These are phyloP conservation scores for Takakia lepidozioides DNA, from an alignment of 225 moss, liverwort and hornwort species.

Conservation along the genomic window DNA sequence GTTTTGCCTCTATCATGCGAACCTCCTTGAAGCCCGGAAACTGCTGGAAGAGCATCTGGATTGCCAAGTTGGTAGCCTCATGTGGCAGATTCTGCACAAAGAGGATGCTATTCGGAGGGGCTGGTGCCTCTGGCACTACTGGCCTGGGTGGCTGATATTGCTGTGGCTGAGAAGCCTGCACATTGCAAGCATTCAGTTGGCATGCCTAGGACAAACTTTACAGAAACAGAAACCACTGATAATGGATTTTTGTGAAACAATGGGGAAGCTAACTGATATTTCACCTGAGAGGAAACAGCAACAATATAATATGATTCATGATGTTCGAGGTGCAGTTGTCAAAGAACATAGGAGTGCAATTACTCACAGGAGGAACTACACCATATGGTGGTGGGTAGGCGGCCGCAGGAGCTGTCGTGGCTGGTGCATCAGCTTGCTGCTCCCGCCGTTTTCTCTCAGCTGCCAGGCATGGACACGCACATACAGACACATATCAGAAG, in stretches of 20 bases:
- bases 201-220: too few relatives aligned
- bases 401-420: constrained; percentile 37
- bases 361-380: constrained; percentile 66
- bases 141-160: constrained; percentile 86
- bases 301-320: not conserved
- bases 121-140: constrained; percentile 74
- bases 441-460: constrained; percentile 96
- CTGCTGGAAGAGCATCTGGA: constrained; percentile 89
- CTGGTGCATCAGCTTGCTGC: constrained; percentile 67
- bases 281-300: too few relatives aligned
- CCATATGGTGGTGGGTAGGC: constrained; percentile 82
- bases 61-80: constrained; percentile 69
- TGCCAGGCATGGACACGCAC: too few relatives aligned
- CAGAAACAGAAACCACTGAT: too few relatives aligned
- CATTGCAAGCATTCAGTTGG: too few relatives aligned
- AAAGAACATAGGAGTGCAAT: constrained; percentile 3
- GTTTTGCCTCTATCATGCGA: constrained; percentile 95
- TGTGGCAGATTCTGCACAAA: constrained; percentile 95
- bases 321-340: not conserved
- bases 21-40: constrained; percentile 98
- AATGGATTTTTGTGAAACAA: too few relatives aligned
- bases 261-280: too few relatives aligned
- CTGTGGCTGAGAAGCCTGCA: constrained; percentile 57
- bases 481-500: too few relatives aligned
- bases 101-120: constrained; percentile 92